phyloP scores from a whole-genome alignment of 2,329 filamentous ascomycete genomes.

The Gnomoniopsis sp. region DNA sequence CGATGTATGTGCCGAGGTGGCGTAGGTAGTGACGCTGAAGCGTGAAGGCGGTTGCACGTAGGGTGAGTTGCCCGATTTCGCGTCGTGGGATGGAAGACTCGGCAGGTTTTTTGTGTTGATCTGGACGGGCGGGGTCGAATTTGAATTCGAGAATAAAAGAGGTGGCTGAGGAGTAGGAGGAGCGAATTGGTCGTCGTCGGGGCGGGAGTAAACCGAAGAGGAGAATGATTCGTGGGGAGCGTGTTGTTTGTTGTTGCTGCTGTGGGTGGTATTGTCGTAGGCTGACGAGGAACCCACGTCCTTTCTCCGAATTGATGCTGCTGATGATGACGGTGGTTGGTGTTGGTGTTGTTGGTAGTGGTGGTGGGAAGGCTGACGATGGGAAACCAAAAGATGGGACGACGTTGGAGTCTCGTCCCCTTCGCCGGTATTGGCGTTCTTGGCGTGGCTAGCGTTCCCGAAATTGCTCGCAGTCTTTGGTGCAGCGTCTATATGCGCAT shows the following conservation, averaged over 20 bases:
- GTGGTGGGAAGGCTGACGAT: no score
- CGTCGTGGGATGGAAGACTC: conserved; percentile 6
- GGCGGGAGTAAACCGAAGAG: conserved; percentile 29
- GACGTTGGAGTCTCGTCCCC: not conserved
- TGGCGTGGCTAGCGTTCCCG: not conserved
- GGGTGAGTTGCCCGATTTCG: conserved; percentile 20
- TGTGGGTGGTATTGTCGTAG: conserved; percentile 1
- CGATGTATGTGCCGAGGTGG: conserved; percentile 45
- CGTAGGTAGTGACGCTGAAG: conserved; percentile 63
- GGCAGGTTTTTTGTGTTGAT: conserved; percentile 16
- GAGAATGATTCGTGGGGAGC: conserved; percentile 22
- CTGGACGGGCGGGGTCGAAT: conserved; percentile 24
- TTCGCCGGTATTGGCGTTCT: not conserved
- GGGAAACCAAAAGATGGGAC: no score
- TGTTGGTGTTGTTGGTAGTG: not conserved
- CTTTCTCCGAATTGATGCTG: conserved; percentile 16
- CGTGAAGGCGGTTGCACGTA: conserved; percentile 55
- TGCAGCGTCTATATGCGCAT: not conserved
- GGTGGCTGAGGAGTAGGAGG: conserved; percentile 20
- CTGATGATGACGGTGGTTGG: not conserved
- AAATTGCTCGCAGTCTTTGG: not conserved
- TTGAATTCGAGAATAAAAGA: conserved; percentile 1
- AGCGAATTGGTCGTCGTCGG: conserved; percentile 14
- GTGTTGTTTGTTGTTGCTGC: conserved; percentile 22
- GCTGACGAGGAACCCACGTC: conserved; percentile 10